Evolutionary conservation across 225 moss, liverwort and hornwort genomes (phyloP), one percentile per base, ranked within the genome.

Genomic region (Physcomitrellopsis africana): DNA sequence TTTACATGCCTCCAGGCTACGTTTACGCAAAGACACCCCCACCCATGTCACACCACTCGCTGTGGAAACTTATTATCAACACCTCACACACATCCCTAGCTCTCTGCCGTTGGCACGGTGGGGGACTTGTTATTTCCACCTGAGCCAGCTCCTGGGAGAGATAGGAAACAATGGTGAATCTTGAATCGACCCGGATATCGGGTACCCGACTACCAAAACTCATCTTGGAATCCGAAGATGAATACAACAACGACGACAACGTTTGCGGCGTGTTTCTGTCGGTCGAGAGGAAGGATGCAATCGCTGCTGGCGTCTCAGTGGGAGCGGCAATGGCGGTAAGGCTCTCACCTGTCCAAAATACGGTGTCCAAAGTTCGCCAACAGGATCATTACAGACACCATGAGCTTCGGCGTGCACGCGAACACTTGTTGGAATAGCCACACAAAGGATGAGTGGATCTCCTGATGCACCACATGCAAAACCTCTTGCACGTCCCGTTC

Each of bases 401-500:
- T 94, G 63, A 92, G 87, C 53, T 81, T 89, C 1, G 94, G 94
- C 3, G 94, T 92, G 81, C 90, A 87, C 0, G 94, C 87, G 45
- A 92, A 94, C 24, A 94, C 94, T 65, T 87, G 90, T 18, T 94
- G 92, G 69, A 94, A 94, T 11, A 94, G 84, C 94, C 94, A 94
- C 13, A 92, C 64, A 14, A 94, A 92, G 1, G 94, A 92, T 0
- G 89, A 77, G 67, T 92, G 89, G 84, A 92, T 87, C 71, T 94
- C 94, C 44, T 84, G 84, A 29, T 89, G 86, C 32, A 92, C 92
- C 11, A 92, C 75, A 8, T 69, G 75, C 7, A 87, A 41, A 3
- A 94, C 86, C 69, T 87, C 85, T 67, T 94, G 90, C 45, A 80
- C 77, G 63, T 92, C 92, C 75, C 79, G 81, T 57, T 90, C 90